phyloP scores from a whole-genome alignment of 1,284 basidiomycete genomes.

The Leccinum subrobustum region DNA sequence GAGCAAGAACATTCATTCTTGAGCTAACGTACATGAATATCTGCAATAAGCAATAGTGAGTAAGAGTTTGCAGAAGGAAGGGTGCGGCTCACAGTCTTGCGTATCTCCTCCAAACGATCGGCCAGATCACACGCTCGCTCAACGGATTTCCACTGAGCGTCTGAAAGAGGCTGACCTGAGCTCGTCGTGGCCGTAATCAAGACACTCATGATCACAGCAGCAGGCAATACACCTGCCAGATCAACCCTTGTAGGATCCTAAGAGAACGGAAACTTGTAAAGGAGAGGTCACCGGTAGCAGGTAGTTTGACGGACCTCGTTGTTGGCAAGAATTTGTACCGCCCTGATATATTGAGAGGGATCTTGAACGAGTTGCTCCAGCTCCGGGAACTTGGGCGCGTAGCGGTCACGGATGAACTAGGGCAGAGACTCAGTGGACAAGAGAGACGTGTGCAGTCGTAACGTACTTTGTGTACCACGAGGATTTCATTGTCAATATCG shows the following conservation, averaged over 20 bases:
- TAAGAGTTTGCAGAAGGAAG: background rate
- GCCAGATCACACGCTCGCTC: conserved; percentile 87
- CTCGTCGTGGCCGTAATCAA: conserved; percentile 94
- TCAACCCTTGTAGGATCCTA: conserved; percentile 84
- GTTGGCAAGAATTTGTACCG: conserved; percentile 89
- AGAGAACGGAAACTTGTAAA: conserved; percentile 1
- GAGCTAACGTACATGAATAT: conserved; percentile 99
- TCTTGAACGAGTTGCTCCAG: conserved; percentile 93
- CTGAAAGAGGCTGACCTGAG: conserved; percentile 70
- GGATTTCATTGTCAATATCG: conserved; percentile 97
- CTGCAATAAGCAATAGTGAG: conserved; percentile 37
- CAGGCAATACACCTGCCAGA: conserved; percentile 77
- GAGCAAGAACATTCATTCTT: conserved; percentile 96
- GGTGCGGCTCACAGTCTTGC: conserved; percentile 65
- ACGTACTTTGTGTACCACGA: conserved; percentile 91
- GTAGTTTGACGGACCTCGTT: conserved; percentile 50
- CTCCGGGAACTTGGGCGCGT: conserved; percentile 94
- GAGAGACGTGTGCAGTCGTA: conserved; percentile 35
- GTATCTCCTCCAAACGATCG: conserved; percentile 82
- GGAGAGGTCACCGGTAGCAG: background rate
- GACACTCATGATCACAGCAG: conserved; percentile 96
- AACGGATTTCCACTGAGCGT: conserved; percentile 78
- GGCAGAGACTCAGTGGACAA: conserved; percentile 12
- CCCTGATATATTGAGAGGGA: conserved; percentile 89
- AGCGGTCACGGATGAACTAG: conserved; percentile 96